Percentiles rank a stretch among this genome's conserved stretches.
Evolutionary conservation across 129 eudicot species (phyloP).

Genomic region (Deinandra increscens): DNA sequence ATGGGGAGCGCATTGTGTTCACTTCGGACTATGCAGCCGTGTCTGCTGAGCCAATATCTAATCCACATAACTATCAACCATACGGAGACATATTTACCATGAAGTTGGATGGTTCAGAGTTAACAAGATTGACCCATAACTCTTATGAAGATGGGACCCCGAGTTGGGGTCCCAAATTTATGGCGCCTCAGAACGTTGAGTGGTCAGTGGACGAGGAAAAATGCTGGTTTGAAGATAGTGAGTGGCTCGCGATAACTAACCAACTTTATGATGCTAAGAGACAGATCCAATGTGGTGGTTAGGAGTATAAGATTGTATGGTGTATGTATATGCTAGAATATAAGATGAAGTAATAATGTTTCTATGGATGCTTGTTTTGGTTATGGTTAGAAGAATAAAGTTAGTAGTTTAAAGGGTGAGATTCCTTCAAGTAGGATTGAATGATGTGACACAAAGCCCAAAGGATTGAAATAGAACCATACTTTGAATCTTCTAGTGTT

Average conservation of each 20-base stretch:
- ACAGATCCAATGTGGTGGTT: conserved; percentile 37
- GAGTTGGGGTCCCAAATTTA: conserved; percentile 64
- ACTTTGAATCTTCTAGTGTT: too few species aligned
- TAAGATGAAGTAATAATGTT: background rate
- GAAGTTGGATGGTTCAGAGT: conserved; percentile 56
- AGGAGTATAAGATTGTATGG: background rate
- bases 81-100: conserved; percentile 79
- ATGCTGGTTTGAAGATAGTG: conserved; percentile 69
- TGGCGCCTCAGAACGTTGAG: conserved; percentile 42
- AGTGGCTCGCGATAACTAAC: conserved; percentile 45
- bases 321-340: background rate
- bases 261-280: background rate
- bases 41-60: conserved; percentile 88
- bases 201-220: conserved; percentile 42
- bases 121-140: conserved; percentile 73
- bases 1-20: conserved; percentile 58
- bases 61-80: conserved; percentile 79
- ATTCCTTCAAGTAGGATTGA: too few species aligned
- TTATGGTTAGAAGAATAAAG: too few species aligned
- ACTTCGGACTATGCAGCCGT: conserved; percentile 89
- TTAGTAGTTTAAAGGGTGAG: too few species aligned
- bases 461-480: too few species aligned
- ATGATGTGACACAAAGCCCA: too few species aligned
- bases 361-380: background rate
- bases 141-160: conserved; percentile 91